Percentiles rank a stretch among this genome's conserved stretches.
phyloP scores from a whole-genome alignment of 23 red algal genomes.

The Gracilariopsis chorda region DNA sequence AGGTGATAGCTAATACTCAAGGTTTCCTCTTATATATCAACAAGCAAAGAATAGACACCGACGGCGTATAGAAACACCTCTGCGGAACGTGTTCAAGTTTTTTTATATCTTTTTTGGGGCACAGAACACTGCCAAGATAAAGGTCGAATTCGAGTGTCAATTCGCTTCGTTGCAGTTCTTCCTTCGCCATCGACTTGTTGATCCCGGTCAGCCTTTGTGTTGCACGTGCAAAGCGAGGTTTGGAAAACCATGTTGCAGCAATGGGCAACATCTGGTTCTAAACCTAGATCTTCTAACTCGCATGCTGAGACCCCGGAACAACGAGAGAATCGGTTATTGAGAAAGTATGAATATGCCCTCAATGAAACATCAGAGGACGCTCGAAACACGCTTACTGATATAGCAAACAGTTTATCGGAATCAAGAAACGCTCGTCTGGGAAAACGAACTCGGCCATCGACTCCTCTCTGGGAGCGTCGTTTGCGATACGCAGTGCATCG shows the following conservation, averaged over 20 bases:
- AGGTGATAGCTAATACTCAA: too few species aligned
- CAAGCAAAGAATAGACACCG: too few species aligned
- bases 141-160: too few species aligned
- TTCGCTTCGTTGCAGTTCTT: too few species aligned
- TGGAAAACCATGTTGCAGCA: slow-evolving; percentile 5
- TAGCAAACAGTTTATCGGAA: not conserved
- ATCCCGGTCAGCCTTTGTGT: too few species aligned
- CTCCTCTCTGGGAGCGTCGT: slow-evolving; percentile 49
- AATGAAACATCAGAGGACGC: not conserved
- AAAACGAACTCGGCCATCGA: slow-evolving; percentile 24
- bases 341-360: slow-evolving; percentile 39
- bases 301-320: slow-evolving; percentile 41
- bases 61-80: too few species aligned
- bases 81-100: too few species aligned
- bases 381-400: not conserved
- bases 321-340: slow-evolving; percentile 43
- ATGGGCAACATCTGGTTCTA: slow-evolving; percentile 15
- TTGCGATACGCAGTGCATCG: slow-evolving; percentile 59
- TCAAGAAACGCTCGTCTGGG: not conserved
- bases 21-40: too few species aligned
- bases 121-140: too few species aligned
- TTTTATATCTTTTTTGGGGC: too few species aligned
- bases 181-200: too few species aligned
- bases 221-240: too few species aligned
- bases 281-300: not conserved